Conservation (phyloP, 2,329 filamentous ascomycete genomes). For the Botrytis elliptica region DNA sequence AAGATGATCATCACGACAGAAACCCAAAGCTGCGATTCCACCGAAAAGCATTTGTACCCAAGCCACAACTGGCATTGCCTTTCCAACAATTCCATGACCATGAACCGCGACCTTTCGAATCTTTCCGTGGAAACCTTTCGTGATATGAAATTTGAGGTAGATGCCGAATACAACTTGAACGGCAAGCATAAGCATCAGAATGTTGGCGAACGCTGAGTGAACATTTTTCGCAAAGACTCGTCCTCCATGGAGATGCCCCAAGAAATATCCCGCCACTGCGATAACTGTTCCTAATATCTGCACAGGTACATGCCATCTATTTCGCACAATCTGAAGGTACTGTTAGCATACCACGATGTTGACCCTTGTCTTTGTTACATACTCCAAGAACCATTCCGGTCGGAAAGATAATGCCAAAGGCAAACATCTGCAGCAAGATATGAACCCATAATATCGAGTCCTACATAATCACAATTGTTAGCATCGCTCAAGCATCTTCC, state of each 20-base stretch:
- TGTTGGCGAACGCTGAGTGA: slow-evolving; percentile 77
- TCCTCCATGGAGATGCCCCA: slow-evolving; percentile 88
- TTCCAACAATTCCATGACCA: slow-evolving; percentile 79
- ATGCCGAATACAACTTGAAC: slow-evolving; percentile 76
- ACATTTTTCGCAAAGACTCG: slow-evolving; percentile 80
- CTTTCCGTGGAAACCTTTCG: slow-evolving; percentile 76
- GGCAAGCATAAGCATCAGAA: slow-evolving; percentile 75
- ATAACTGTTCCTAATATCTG: slow-evolving; percentile 74
- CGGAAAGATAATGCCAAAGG: slow-evolving; percentile 91
- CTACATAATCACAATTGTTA: slow-evolving; percentile 44
- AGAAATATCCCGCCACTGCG: slow-evolving; percentile 80
- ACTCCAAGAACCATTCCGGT: slow-evolving; percentile 93
- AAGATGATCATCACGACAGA: slow-evolving; percentile 86
- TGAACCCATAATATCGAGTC: slow-evolving; percentile 91
- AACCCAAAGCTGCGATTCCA: slow-evolving; percentile 86
- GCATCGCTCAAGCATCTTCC: slow-evolving; percentile 22
- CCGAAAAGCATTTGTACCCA: slow-evolving; percentile 98
- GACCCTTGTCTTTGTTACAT: slow-evolving; percentile 42
- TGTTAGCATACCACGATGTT: slow-evolving; percentile 7
- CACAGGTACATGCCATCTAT: slow-evolving; percentile 89
- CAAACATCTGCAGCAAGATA: slow-evolving; percentile 81
- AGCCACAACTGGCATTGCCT: slow-evolving; percentile 77
- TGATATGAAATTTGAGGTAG: slow-evolving; percentile 87
- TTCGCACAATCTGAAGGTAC: slow-evolving; percentile 72
- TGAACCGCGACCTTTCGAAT: slow-evolving; percentile 71